These are phyloP conservation scores for Saccharomycopsis sp. DNA, from an alignment of 805 yeast species.

Conservation along the genomic window DNA sequence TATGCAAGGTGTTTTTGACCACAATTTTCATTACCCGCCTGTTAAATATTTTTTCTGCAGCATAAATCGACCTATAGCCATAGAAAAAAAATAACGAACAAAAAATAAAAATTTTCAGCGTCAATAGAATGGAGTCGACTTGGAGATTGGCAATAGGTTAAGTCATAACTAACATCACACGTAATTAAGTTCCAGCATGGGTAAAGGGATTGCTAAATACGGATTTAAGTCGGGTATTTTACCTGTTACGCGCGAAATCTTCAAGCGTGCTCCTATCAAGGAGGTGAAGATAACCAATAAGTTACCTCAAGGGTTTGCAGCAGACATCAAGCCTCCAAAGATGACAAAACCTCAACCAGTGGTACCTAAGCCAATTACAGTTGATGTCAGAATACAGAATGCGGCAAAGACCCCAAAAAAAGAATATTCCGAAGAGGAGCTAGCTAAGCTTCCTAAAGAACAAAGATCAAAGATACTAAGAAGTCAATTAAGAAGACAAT, in stretches of 20 bases:
- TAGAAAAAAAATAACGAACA: background rate
- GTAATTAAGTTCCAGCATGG: conserved; percentile 30
- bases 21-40: background rate
- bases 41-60: background rate
- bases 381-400: conserved; percentile 49
- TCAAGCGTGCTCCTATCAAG: conserved; percentile 57
- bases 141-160: too few relatives aligned
- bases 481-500: conserved; percentile 66
- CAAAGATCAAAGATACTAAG: conserved; percentile 37
- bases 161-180: too few relatives aligned
- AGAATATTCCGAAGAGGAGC: conserved; percentile 28
- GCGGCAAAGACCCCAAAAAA: conserved; percentile 44
- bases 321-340: conserved; percentile 59
- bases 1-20: background rate
- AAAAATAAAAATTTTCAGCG: background rate
- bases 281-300: conserved; percentile 45
- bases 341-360: conserved; percentile 53
- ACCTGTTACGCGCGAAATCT: conserved; percentile 70
- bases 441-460: conserved; percentile 31
- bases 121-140: too few relatives aligned
- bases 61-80: background rate
- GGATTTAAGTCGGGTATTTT: conserved; percentile 72
- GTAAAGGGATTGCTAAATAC: conserved; percentile 39
- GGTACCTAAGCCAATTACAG: conserved; percentile 48
- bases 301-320: conserved; percentile 62